Base-by-base conservation (phyloP, 345 rosid species). In the Eucalyptus marginata region DNA sequence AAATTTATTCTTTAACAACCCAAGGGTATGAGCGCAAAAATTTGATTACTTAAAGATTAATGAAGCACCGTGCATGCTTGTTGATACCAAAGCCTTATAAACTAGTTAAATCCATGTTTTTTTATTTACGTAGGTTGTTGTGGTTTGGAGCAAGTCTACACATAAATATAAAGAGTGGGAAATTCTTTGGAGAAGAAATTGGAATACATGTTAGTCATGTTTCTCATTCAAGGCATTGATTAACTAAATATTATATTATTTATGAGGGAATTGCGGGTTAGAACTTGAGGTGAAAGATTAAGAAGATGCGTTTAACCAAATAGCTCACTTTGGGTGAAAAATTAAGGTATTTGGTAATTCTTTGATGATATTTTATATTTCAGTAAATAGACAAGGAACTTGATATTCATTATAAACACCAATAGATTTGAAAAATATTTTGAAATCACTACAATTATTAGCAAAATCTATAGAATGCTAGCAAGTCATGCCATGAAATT, bases 121-220 rank as follows among this genome's bases (percentile, higher is more conserved):
- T 15, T 31, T 36, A 1, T 16, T 4, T n/a, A 8, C 18, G 10
- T 33, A 3, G 80, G 7, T 16, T 10, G 5, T 71, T 0, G 7
- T 36, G 81, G 6, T 10, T 6, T 3, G 3, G 24, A 17, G 81
- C 36, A 71, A 71, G 13, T 68, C 43, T 9, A 6, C 3, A 33
- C 25, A 7, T 68, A 17, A 18, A 3, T 68, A 17, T 68, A 16
- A 31, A 18, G 81, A 71, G 44, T 5, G 25, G 25, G 22, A 36
- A 36, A 17, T 36, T 71, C 81, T 36, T 7, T 71, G 46, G 25
- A 33, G 46, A 18, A 10, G 44, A 71, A 71, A 33, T 18, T 4
- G 11, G 40, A 68, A 17, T 8, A 31, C 12, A 31, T 68, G 10
- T 17, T 8, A 68, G 12, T 68, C 43, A 8, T 31, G 80, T 31